phyloP scores from a whole-genome alignment of 2,329 filamentous ascomycete species.

The Dendrostoma leiphaemia region DNA sequence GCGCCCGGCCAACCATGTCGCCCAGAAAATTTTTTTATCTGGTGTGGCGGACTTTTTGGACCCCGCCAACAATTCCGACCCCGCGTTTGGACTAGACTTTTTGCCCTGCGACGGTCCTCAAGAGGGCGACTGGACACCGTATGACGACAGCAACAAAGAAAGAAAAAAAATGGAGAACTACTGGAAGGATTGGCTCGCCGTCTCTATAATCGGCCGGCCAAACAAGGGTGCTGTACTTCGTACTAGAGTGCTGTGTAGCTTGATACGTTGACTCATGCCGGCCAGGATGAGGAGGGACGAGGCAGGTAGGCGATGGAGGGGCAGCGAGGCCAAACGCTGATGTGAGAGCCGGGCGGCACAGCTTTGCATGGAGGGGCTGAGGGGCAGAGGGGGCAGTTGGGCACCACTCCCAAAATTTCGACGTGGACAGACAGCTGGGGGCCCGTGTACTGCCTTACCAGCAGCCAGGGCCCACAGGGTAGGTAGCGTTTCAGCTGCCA shows the following conservation, averaged over 20 bases:
- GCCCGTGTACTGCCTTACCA: conserved; percentile 13
- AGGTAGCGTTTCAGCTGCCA: conserved; percentile 11
- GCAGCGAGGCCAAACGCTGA: conserved; percentile 70
- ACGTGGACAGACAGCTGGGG: conserved; percentile 4
- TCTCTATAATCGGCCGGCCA: neutral
- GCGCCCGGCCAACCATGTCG: too few species aligned
- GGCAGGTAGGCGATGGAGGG: conserved; percentile 63
- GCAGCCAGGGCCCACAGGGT: too few species aligned
- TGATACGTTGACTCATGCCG: conserved; percentile 27
- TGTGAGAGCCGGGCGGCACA: conserved; percentile 62
- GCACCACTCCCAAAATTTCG: conserved; percentile 17
- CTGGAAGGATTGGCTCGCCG: neutral
- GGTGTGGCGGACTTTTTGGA: too few species aligned
- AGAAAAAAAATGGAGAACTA: neutral
- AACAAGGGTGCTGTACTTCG: too few species aligned
- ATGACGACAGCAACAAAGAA: too few species aligned
- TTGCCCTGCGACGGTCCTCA: too few species aligned
- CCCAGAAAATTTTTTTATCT: too few species aligned
- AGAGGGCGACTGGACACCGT: too few species aligned
- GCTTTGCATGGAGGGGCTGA: conserved; percentile 15
- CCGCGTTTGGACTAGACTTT: neutral
- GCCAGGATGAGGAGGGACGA: conserved; percentile 62
- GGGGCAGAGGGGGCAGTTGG: too few species aligned
- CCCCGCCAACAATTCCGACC: too few species aligned
- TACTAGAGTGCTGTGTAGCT: neutral